Evolutionary conservation across 768 basidiomycete species (phyloP).

Genomic region (Ephemerocybe angulata): DNA sequence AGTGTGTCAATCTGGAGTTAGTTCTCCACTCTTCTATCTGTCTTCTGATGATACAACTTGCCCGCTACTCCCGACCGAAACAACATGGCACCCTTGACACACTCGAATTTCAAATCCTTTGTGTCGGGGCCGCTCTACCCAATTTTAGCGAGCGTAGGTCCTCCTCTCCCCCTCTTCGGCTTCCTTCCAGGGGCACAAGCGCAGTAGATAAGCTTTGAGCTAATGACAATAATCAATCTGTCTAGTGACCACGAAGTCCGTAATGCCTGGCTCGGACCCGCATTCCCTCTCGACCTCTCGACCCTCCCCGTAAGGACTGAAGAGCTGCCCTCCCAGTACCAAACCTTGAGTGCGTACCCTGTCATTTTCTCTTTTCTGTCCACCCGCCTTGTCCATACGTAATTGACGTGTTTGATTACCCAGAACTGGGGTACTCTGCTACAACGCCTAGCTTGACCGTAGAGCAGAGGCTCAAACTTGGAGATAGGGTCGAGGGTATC

Average conservation of each 20-base stretch:
- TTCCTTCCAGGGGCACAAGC: background rate
- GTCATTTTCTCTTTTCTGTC: background rate
- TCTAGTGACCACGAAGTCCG: conserved; percentile 68
- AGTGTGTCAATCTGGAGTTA: conserved; percentile 23
- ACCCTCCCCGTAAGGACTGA: conserved; percentile 48
- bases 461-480: conserved; percentile 60
- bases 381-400: background rate
- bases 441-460: conserved; percentile 45
- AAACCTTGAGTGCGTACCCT: conserved; percentile 52
- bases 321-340: conserved; percentile 64
- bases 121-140: background rate
- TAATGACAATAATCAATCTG: background rate
- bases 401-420: too few relatives aligned
- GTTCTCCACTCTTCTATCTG: background rate
- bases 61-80: too few relatives aligned
- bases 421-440: conserved; percentile 69
- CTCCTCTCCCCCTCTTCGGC: background rate
- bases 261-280: conserved; percentile 68
- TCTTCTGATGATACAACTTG: too few relatives aligned
- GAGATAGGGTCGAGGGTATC: conserved; percentile 56
- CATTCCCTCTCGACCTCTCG: conserved; percentile 64
- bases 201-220: background rate
- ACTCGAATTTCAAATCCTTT: background rate
- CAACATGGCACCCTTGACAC: background rate
- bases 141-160: conserved; percentile 6